Base-by-base conservation (phyloP, 2,329 filamentous ascomycete genomes). In the Emergomyces orientalis region DNA sequence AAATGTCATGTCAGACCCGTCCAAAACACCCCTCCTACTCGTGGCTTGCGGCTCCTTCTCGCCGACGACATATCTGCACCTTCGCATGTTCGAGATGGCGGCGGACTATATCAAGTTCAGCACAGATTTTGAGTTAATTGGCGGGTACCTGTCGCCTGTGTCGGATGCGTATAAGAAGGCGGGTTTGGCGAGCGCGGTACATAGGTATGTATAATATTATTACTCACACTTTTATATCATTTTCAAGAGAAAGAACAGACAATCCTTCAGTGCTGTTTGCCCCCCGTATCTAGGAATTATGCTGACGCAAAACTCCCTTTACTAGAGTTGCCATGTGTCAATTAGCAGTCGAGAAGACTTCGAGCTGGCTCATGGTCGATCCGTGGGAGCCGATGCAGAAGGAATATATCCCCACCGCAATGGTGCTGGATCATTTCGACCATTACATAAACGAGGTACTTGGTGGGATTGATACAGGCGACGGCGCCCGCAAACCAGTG, bases 41-140 rank as follows among this genome's bases (percentile, higher is more conserved):
- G 76, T 81, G 61, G 78, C 79, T 34, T 81, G 79, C 66, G 80
- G 82, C 54, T 84, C 81, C 14, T 92, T 91, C 77, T 89, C 86
- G 0, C 89, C 88, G 22, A 85, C 88, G 59, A 89, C 87, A 7
- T 89, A 88, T 71, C 81, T 91, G 34, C 64, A 74, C 72, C 78
- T 94, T 66, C 87, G 89, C 72, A 93, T 95, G 88, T 93, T 94
- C 72, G 88, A 91, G 71, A 91, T 95, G 86, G 89, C 89, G 1
- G 84, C 86, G 68, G 89, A 94, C 76, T 92, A 88, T 75, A 86
- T 86, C 68, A 86, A 87, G 67, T 88, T 88, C 74, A 87, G 86
- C 72, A 86, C 85, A 30, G 80, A 89, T 61, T 97, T 89, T 73
- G 91, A 97, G 74, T 85, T 97, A 41, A 82, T 96, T 54, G 92